These are phyloP conservation scores for Saururus chinensis DNA, from an alignment of 164 flowering plant genomes.

Conservation along the genomic window DNA sequence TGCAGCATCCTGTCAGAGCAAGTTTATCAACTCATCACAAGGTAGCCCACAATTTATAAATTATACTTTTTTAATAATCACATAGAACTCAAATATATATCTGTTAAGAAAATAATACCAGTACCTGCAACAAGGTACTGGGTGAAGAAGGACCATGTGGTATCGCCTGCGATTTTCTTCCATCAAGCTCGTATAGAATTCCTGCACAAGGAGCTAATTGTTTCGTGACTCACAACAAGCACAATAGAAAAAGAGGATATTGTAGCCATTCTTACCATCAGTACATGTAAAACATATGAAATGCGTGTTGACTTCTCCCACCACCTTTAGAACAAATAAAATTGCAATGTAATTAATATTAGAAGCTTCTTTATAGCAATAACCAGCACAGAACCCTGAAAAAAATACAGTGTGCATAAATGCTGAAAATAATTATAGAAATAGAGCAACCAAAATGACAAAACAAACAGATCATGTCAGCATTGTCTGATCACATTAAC, in stretches of 20 bases:
- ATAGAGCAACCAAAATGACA: background rate
- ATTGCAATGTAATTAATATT: background rate
- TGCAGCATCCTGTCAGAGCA: slow-evolving; percentile 68
- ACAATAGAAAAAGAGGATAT: background rate
- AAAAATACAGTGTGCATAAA: background rate
- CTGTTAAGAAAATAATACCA: background rate
- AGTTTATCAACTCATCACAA: background rate
- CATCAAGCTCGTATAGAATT: slow-evolving; percentile 89
- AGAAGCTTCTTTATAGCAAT: slow-evolving; percentile 47
- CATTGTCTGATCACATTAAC: background rate
- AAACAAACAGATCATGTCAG: background rate
- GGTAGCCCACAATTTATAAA: background rate
- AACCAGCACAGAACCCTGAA: background rate
- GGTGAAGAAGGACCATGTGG: slow-evolving; percentile 82
- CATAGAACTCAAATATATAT: background rate
- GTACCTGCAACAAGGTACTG: slow-evolving; percentile 57
- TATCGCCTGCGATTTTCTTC: slow-evolving; percentile 67
- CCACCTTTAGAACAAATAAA: slow-evolving; percentile 1
- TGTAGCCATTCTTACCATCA: slow-evolving; percentile 40
- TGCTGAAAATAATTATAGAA: background rate
- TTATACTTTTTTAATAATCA: background rate
- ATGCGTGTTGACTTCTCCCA: slow-evolving; percentile 51
- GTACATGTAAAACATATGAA: slow-evolving; percentile 89
- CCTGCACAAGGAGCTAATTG: slow-evolving; percentile 24
- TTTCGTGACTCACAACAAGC: background rate